Base-by-base conservation (phyloP, 2,329 filamentous ascomycete species). In the Incumbomyces lentus region DNA sequence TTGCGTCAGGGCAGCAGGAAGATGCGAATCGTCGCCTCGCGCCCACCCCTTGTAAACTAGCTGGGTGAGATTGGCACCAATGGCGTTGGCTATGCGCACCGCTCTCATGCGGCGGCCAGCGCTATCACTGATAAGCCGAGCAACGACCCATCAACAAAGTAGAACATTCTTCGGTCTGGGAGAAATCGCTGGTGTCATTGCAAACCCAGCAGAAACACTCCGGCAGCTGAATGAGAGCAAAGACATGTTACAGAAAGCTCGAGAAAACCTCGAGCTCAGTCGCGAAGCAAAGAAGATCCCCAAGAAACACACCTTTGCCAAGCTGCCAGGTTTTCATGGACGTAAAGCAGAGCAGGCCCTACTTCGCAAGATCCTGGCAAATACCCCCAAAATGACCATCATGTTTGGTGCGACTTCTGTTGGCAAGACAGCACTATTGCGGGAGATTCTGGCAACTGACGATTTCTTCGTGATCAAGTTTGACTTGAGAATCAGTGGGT, bases 101-200 rank as follows among this genome's bases (percentile, higher is more conserved):
- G 22, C 22, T 26, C 8, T 8, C 4, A 26, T 26, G 22, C 22
- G 22, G 22, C 22, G 22, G 8, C 22, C 22, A 26, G 22, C 22
- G 22, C 22, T 26, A 8, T 26, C 8, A 8, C 22, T 26, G 22
- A 26, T 26, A 8, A 26, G 22, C 5, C 4, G 22, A 26, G 8
- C 22, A 26, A 26, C 22, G 8, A 26, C 22, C 22, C 22, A 4
- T 26, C 22, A 26, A 8, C 22, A 26, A 4, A 8, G 4, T 8
- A 42, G 40, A 33, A 32, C 44, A 10, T 46, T 46, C 37, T 32
- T 46, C 19, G 44, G 44, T 19, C 44, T 46, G n/a, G 44, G 44
- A 13, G 26, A 46, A 30, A 26, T 46, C 14, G 26, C 31, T 10
- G 36, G 44, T 13, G 44, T 46, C 6, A 39, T 46, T 14, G 34